phyloP scores from a whole-genome alignment of 2,329 filamentous ascomycete genomes.

The Trichoderma atroviride region DNA sequence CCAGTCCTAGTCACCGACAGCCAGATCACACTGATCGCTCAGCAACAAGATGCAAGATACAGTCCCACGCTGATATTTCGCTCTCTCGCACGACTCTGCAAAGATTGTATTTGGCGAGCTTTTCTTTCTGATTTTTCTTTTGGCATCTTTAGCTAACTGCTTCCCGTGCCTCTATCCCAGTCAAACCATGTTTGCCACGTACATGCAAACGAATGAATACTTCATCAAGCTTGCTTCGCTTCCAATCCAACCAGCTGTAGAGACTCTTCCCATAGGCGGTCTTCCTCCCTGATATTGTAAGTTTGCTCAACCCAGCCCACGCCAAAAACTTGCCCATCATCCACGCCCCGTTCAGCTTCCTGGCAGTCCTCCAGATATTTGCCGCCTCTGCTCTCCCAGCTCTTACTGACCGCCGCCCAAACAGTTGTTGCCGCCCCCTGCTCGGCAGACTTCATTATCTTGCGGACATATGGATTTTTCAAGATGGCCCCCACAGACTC shows the following conservation, averaged over 20 bases:
- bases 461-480: not conserved
- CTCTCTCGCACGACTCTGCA: no score
- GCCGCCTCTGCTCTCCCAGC: not conserved
- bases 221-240: not conserved
- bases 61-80: no score
- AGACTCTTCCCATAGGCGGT: not conserved
- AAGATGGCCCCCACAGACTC: not conserved
- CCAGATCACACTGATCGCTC: no score
- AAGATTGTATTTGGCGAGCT: not conserved
- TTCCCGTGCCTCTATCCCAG: not conserved
- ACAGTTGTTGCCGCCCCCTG: not conserved
- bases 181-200: not conserved
- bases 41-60: no score
- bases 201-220: not conserved
- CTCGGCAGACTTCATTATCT: not conserved
- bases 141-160: not conserved
- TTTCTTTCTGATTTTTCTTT: not conserved
- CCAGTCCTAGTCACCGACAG: no score
- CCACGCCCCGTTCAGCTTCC: not conserved
- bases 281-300: not conserved
- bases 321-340: not conserved
- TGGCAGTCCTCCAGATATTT: not conserved
- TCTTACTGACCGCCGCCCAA: not conserved
- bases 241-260: not conserved
- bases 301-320: not conserved